Base-by-base conservation (phyloP, 805 yeast species). In the Candida patagonica region DNA sequence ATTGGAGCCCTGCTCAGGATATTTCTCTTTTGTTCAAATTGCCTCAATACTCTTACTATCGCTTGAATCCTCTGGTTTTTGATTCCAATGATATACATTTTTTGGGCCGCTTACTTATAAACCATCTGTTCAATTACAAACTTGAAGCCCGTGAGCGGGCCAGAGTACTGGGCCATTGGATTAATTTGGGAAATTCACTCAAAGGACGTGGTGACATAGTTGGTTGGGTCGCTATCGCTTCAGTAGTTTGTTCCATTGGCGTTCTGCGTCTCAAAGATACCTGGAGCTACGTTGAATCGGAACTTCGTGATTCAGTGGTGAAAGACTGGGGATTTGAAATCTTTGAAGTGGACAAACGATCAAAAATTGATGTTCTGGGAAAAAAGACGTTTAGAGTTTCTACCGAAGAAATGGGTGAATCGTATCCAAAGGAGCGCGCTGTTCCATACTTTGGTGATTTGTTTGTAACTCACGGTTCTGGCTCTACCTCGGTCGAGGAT, bases 301-400 rank as follows among this genome's bases (percentile, higher is more conserved):
- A 72, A 22, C 66, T 73, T 34, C 59, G 83, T 38, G 76, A 73
- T 41, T 63, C 74, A 2, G 73, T 86, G 22, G 73, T 78, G 32
- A 75, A 77, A 37, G 94, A 83, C 50, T 89, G 96, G 96, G 84
- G 92, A 0, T 95, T 94, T 2, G 94, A 89, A 19, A 79, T 85
- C 6, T 85, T 83, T 61, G 96, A 88, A 54, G 67, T 89, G 26
- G 94, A 86, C 46, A 72, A 92, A 53, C 69, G 92, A 49, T 71
- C 79, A 36, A 67, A 82, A 58, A 66, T 73, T 16, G 68, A 74
- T 33, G 73, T 75, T 37, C 65, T 76, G 4, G 67, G 75, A 29
- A 72, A 70, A 40, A 72, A 76, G 58, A 46, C 47, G 20, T 46
- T 46, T 32, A 22, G 50, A 20, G 50, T 46, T 2, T 69, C 72